These are phyloP conservation scores for Parasarocladium wereldwijsianum DNA, from an alignment of 2,329 filamentous ascomycete genomes.

Conservation along the genomic window DNA sequence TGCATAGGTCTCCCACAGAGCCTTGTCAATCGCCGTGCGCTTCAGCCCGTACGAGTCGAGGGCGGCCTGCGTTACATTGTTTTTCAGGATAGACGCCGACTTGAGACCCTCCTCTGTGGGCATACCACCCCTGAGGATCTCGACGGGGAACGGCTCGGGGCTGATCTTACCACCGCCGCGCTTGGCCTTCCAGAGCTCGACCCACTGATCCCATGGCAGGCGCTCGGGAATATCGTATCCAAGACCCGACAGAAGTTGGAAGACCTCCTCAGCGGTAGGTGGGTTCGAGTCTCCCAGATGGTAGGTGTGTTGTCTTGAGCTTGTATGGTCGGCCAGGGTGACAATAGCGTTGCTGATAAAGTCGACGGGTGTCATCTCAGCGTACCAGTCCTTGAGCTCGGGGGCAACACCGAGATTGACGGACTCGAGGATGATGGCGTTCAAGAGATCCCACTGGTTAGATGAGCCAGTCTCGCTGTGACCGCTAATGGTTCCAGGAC, in stretches of 20 bases:
- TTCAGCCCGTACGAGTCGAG: constrained; percentile 37
- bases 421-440: constrained; percentile 63
- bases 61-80: constrained; percentile 49
- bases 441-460: constrained; percentile 66
- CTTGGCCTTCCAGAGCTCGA: constrained; percentile 57
- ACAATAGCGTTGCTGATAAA: constrained; percentile 65
- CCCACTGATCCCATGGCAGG: constrained; percentile 60
- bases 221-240: constrained; percentile 52
- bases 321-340: constrained; percentile 49
- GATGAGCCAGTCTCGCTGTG: constrained; percentile 62
- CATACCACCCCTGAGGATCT: constrained; percentile 71
- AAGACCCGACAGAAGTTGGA: constrained; percentile 46
- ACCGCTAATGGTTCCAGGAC: constrained; percentile 64
- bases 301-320: constrained; percentile 50
- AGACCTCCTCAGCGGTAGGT: constrained; percentile 50
- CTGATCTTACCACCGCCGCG: constrained; percentile 48
- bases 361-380: constrained; percentile 76
- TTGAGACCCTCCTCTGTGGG: constrained; percentile 57
- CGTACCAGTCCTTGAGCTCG: constrained; percentile 58
- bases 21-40: constrained; percentile 53
- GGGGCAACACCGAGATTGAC: constrained; percentile 57
- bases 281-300: constrained; percentile 63
- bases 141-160: constrained; percentile 60
- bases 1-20: constrained; percentile 62
- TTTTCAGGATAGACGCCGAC: constrained; percentile 59